A percentile compares a stretch with the other conserved stretches of the same genome.
These are phyloP conservation scores for Botrytis pseudocinerea DNA, from an alignment of 2,329 filamentous ascomycete species.

Conservation along the genomic window DNA sequence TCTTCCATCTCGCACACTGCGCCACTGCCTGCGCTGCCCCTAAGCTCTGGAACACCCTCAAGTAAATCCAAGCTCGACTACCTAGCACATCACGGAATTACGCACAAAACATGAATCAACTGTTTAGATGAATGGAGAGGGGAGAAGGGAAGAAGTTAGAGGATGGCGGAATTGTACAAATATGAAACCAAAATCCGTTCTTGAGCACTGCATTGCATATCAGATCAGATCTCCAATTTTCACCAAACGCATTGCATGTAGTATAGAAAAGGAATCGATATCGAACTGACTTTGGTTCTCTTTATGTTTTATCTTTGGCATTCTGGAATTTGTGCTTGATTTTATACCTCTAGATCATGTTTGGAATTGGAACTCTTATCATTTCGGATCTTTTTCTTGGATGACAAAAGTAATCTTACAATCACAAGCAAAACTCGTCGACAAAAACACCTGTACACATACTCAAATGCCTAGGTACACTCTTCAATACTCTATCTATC, in stretches of 20 bases:
- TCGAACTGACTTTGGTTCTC: slow-evolving; percentile 17
- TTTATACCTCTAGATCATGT: neutral
- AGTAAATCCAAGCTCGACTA: slow-evolving; percentile 58
- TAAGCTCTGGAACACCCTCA: slow-evolving; percentile 91
- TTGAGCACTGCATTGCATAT: slow-evolving; percentile 37
- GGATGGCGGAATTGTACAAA: slow-evolving; percentile 35
- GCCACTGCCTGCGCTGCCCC: slow-evolving; percentile 89
- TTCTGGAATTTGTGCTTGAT: neutral
- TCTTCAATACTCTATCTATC: neutral
- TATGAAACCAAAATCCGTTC: slow-evolving; percentile 30
- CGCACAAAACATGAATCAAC: slow-evolving; percentile 15
- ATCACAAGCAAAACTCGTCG: slow-evolving; percentile 14
- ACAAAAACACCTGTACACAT: neutral
- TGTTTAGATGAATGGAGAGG: slow-evolving; percentile 30
- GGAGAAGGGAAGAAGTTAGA: slow-evolving; percentile 23
- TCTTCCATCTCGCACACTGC: slow-evolving; percentile 99
- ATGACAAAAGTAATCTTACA: neutral
- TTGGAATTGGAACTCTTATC: neutral
- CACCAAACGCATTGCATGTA: slow-evolving; percentile 36
- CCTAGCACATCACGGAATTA: slow-evolving; percentile 23
- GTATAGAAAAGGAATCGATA: slow-evolving; percentile 38
- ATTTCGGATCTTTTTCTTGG: neutral
- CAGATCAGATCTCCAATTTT: slow-evolving; percentile 31
- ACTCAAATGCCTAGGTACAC: slow-evolving; percentile 5
- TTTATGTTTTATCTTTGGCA: neutral